These are phyloP conservation scores for Talaromyces sp. DNA, from an alignment of 2,329 filamentous ascomycete genomes.

Conservation along the genomic window DNA sequence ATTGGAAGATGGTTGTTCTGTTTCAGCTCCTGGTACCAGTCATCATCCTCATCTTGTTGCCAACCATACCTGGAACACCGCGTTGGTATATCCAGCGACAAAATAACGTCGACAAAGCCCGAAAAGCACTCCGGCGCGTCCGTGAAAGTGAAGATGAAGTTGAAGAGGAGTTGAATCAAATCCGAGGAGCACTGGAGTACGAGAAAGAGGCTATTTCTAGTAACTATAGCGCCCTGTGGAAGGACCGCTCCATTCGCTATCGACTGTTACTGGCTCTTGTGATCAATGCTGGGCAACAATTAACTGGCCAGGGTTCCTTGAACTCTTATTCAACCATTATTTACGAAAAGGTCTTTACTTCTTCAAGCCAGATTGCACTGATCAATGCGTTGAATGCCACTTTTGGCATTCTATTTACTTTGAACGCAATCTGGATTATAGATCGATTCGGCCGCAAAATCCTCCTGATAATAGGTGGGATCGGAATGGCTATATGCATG, in stretches of 20 bases:
- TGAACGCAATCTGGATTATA: constrained; percentile 69
- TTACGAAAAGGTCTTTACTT: constrained; percentile 66
- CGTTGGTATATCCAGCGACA: constrained; percentile 62
- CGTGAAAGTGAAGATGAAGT: constrained; percentile 62
- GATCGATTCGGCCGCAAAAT: constrained; percentile 68
- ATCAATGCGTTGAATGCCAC: constrained; percentile 74
- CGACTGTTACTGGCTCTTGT: constrained; percentile 62
- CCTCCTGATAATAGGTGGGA: constrained; percentile 63
- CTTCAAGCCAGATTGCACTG: constrained; percentile 57
- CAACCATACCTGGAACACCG: constrained; percentile 64
- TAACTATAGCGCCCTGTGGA: constrained; percentile 63
- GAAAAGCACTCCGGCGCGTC: constrained; percentile 54
- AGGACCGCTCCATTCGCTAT: constrained; percentile 64
- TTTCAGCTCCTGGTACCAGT: constrained; percentile 67
- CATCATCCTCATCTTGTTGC: constrained; percentile 58
- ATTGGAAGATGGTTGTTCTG: constrained; percentile 69
- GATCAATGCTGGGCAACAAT: constrained; percentile 66
- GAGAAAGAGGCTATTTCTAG: constrained; percentile 65
- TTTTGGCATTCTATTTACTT: constrained; percentile 66
- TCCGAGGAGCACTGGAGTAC: constrained; percentile 65
- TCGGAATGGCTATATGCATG: constrained; percentile 69
- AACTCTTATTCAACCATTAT: constrained; percentile 71
- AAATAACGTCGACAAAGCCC: constrained; percentile 58
- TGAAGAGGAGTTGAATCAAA: constrained; percentile 61
- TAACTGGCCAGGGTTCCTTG: constrained; percentile 67